phyloP scores from a whole-genome alignment of 768 basidiomycete species.

The Fistulinella prunicolor region DNA sequence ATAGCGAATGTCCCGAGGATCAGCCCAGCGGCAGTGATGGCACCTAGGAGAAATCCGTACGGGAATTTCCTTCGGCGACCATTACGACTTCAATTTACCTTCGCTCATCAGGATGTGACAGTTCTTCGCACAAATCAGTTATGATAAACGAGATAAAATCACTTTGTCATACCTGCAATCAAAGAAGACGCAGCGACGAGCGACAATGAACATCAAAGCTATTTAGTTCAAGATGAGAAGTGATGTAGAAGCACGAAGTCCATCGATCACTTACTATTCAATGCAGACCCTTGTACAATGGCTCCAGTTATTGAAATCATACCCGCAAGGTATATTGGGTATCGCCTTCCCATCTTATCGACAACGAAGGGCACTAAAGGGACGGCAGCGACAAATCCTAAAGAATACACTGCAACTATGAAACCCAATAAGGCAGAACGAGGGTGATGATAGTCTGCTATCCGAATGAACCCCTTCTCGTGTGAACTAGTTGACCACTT shows the following conservation, averaged over 20 bases:
- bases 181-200: constrained; percentile 2
- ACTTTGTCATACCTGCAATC: constrained; percentile 1
- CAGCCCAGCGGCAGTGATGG: constrained; percentile 39
- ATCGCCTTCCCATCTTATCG: constrained; percentile 10
- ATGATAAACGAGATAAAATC: not conserved
- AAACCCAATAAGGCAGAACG: constrained; percentile 54
- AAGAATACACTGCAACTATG: constrained; percentile 56
- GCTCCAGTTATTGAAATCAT: constrained; percentile 4
- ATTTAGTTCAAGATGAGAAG: not conserved
- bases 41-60: constrained; percentile 2
- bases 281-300: constrained; percentile 10
- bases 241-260: no score
- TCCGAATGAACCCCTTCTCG: not conserved
- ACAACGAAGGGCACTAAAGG: constrained; percentile 33
- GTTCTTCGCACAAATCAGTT: not conserved
- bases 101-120: constrained; percentile 14
- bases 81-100: constrained; percentile 1
- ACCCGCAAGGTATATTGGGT: constrained; percentile 7
- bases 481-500: constrained; percentile 5
- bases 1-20: constrained; percentile 67
- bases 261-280: constrained; percentile 4
- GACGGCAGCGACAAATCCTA: constrained; percentile 51
- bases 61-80: not conserved
- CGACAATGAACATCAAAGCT: constrained; percentile 8
- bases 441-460: constrained; percentile 50